Evolutionary conservation across 2,329 filamentous ascomycete species (phyloP), one percentile per base, ranked within the genome.

Genomic region (Scleromitrula shiraiana): DNA sequence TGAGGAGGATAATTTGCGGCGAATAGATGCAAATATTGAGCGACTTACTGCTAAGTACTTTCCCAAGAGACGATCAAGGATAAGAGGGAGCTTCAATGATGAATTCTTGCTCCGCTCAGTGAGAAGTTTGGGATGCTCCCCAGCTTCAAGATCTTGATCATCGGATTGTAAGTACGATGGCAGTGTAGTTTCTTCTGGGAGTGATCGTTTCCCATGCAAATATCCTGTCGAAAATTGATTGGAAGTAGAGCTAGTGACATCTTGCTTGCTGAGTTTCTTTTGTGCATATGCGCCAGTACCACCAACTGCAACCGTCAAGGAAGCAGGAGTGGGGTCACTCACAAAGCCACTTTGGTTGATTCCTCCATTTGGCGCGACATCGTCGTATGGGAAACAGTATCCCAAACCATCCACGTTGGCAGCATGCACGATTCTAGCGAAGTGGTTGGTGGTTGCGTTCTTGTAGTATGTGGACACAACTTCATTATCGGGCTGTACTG

Each of bases 371-470:
- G 78, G 69, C 19, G 70, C 71, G 8, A 86, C 83, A 64, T 86
- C 82, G 59, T 86, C 83, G 60, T 85, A 86, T 0, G 82, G 80
- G 56, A 85, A 85, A 1, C 81, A 80, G 65, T 87, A 87, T 7
- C 83, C 82, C 41, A 72, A 70, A 7, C 75, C 70, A 60, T 80
- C 77, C 29, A 78, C 59, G 56, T 76, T 80, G 30, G 71, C 69
- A 51, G 70, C 73, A 64, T 87, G 82, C 51, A 81, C 75, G 54
- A 85, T 74, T 49, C 81, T 71, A 40, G 78, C 68, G 62, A 83
- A 86, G 63, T 86, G 81, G 64, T 86, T 85, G 35, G 80, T 83
- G 40, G 76, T 63, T 3, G 56, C 48, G 12, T 73, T 64, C 33
- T 62, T 55, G 64, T 85, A 85, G 61, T 81, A 84, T 2, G 46